These are phyloP conservation scores for Arabis hirsuta DNA, from an alignment of 345 rosid species.

Conservation along the genomic window DNA sequence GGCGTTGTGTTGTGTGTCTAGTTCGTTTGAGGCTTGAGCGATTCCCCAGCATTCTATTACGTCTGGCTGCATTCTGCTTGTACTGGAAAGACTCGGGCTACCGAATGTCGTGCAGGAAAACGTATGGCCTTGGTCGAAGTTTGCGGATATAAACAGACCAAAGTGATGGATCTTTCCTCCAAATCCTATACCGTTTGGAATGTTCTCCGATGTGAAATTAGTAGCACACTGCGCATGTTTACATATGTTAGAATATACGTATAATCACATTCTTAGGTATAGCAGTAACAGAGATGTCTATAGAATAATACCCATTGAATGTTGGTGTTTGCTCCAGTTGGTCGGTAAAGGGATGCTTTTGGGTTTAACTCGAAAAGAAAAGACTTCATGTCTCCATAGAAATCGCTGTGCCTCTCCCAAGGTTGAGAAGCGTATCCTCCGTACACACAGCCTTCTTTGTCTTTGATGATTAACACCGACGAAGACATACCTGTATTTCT, in stretches of 20 bases:
- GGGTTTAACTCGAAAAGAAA: constrained; percentile 86
- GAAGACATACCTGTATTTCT: constrained; percentile 66
- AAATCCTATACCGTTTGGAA: constrained; percentile 93
- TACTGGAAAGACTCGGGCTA: constrained; percentile 74
- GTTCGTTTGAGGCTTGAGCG: constrained; percentile 44
- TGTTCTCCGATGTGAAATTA: constrained; percentile 82
- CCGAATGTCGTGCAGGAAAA: constrained; percentile 76
- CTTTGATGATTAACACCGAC: constrained; percentile 73
- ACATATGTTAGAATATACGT: neutral
- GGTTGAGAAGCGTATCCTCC: constrained; percentile 97
- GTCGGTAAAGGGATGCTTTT: constrained; percentile 67
- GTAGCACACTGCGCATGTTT: constrained; percentile 68
- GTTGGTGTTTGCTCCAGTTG: constrained; percentile 85
- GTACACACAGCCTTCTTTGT: constrained; percentile 71
- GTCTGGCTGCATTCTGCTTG: constrained; percentile 60
- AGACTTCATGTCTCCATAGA: constrained; percentile 94
- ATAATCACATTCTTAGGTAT: neutral
- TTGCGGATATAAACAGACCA: constrained; percentile 77
- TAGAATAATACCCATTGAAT: constrained; percentile 76
- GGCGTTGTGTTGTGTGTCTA: constrained; percentile 51
- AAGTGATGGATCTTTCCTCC: constrained; percentile 82
- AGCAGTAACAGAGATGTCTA: neutral
- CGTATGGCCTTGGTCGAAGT: constrained; percentile 80
- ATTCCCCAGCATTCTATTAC: constrained; percentile 93
- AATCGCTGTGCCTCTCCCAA: constrained; percentile 83